phyloP scores from a whole-genome alignment of 2,329 filamentous ascomycete genomes.

The Ophiostoma australiae region DNA sequence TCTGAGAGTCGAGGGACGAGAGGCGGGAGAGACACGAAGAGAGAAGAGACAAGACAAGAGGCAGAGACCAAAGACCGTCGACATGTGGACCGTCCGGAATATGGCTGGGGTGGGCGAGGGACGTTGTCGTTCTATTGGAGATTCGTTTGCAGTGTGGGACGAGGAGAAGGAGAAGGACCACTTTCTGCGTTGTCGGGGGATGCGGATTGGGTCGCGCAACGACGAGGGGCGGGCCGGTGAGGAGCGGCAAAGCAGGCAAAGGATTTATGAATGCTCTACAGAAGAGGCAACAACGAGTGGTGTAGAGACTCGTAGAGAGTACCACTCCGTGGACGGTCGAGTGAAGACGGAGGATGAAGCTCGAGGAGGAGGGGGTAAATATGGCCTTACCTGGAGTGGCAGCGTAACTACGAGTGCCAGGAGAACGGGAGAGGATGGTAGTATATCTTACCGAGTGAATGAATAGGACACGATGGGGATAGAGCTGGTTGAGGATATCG shows the following conservation, averaged over 20 bases:
- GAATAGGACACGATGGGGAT: background rate
- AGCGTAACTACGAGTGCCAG: background rate
- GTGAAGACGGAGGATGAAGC: background rate
- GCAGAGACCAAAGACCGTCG: conserved; percentile 7
- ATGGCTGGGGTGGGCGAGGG: background rate
- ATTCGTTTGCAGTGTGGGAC: conserved; percentile 32
- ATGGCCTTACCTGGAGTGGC: background rate
- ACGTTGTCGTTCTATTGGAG: conserved; percentile 19
- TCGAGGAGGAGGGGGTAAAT: background rate
- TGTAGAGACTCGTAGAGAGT: no score
- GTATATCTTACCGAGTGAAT: background rate
- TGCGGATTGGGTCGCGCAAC: conserved; percentile 10
- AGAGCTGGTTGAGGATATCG: background rate
- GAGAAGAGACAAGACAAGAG: background rate
- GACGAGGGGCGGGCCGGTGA: conserved; percentile 12
- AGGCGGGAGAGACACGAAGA: background rate
- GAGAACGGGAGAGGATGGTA: background rate
- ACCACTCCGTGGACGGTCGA: background rate
- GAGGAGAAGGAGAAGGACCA: conserved; percentile 13
- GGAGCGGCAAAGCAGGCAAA: background rate
- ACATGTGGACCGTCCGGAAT: conserved; percentile 8
- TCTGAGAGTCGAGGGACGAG: background rate
- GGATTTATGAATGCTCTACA: background rate
- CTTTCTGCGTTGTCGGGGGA: conserved; percentile 11
- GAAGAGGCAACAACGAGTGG: background rate